Base-by-base conservation (phyloP, 345 rosid species). In the Acer negundo region DNA sequence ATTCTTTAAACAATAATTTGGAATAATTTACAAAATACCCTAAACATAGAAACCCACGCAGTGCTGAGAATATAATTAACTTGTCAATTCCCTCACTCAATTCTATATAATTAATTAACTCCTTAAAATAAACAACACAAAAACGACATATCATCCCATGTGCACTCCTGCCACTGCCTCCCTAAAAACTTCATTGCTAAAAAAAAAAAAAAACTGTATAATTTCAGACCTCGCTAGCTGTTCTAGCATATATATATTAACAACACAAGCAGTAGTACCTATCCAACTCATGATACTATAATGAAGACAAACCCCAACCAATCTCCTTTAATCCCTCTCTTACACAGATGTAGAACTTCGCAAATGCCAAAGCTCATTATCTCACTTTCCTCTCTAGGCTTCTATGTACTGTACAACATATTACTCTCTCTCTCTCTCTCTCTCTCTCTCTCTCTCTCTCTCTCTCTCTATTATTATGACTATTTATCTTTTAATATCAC, bases 101-200 rank as follows among this genome's bases (percentile, higher is more conserved):
- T 75, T 82, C 83, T 38, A 42, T 68, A 75, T 35, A 42, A 8
- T 46, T 9, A 42, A 42, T 77, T 65, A 77, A 77, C 78, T 74
- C 47, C 56, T 47, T 81, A 9, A 66, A 59, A 67, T 63, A 67
- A 76, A 65, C 62, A 79, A 75, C 58, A 77, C 59, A 70, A 79
- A 89, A 77, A 80, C 83, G 90, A 84, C 87, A 83, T 79, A 49
- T 63, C 49, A 70, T 64, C 84, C 93, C 93, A 89, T 87, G 91
- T 89, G 93, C 88, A 64, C 35, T 73, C 74, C 88, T 83, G 81
- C 73, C 73, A 51, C 77, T 76, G 67, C 62, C 46, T 78, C 44
- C 3, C 10, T 59, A 4, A 71, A 72, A 59, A 42, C 76, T 64
- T 20, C 72, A 44, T 65, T 77, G 68, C 51, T 17, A 62, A 72